phyloP scores from a whole-genome alignment of 2,329 filamentous ascomycete genomes.

The Davidsoniella virescens region DNA sequence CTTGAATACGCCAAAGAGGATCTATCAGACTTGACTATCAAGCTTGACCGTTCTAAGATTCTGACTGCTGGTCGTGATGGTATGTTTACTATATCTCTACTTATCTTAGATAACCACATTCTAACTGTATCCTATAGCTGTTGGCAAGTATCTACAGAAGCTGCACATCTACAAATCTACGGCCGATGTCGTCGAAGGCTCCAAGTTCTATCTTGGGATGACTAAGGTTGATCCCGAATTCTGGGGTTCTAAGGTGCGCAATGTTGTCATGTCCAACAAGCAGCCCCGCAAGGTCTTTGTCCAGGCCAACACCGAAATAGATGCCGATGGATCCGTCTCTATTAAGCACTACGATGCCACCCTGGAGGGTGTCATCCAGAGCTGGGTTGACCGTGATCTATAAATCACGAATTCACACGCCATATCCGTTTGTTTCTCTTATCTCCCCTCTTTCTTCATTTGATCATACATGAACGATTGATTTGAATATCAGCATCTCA shows the following conservation, averaged over 20 bases:
- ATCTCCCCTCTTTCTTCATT: too few species aligned
- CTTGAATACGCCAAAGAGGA: slow-evolving; percentile 58
- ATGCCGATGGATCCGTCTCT: slow-evolving; percentile 51
- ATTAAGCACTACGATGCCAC: slow-evolving; percentile 78
- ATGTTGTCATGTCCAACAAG: slow-evolving; percentile 59
- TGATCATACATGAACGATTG: too few species aligned
- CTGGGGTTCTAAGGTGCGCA: slow-evolving; percentile 66
- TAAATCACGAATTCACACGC: slow-evolving; percentile 17
- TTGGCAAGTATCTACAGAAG: slow-evolving; percentile 77
- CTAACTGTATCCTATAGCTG: slow-evolving; percentile 32
- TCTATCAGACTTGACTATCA: slow-evolving; percentile 66
- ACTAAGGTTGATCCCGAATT: slow-evolving; percentile 67
- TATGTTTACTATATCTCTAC: slow-evolving; percentile 17
- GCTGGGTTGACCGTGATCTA: slow-evolving; percentile 50
- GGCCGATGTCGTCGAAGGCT: slow-evolving; percentile 65
- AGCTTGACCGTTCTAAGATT: slow-evolving; percentile 74
- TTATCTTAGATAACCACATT: not conserved
- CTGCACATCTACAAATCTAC: slow-evolving; percentile 86
- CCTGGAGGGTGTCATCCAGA: slow-evolving; percentile 66
- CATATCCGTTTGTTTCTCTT: too few species aligned
- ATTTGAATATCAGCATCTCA: too few species aligned
- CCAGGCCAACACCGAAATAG: slow-evolving; percentile 73
- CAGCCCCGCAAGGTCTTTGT: slow-evolving; percentile 85
- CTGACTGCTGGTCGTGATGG: slow-evolving; percentile 60
- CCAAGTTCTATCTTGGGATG: slow-evolving; percentile 66